These are phyloP conservation scores for Leucocoprinus sp. DNA, from an alignment of 768 basidiomycete species.

Conservation along the genomic window DNA sequence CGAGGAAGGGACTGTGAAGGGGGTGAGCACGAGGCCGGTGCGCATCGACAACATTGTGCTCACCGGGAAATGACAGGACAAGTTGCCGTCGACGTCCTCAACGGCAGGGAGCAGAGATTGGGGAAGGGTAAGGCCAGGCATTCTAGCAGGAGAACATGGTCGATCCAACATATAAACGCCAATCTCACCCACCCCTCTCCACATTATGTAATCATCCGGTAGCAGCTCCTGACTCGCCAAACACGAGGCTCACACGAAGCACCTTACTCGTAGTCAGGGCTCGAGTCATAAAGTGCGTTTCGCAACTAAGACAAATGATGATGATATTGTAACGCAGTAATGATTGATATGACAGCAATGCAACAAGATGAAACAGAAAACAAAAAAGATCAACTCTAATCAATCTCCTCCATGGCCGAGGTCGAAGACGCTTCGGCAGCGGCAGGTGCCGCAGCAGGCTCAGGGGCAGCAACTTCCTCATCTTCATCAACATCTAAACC, in stretches of 20 bases:
- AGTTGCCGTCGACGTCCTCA: slow-evolving; percentile 9
- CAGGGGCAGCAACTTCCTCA: slow-evolving; percentile 35
- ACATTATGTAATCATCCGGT: slow-evolving; percentile 1
- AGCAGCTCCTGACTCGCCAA: not conserved
- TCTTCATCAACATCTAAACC: slow-evolving; percentile 88
- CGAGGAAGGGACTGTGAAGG: slow-evolving; percentile 17
- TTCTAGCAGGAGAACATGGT: slow-evolving; percentile 34
- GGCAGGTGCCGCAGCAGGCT: slow-evolving; percentile 38
- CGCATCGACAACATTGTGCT: not conserved
- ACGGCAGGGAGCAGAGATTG: slow-evolving; percentile 14
- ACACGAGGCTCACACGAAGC: slow-evolving; percentile 12
- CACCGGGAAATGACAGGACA: too few species aligned
- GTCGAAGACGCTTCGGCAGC: slow-evolving; percentile 53
- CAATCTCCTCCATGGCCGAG: slow-evolving; percentile 97
- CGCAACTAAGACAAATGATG: slow-evolving; percentile 6
- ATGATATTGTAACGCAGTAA: slow-evolving; percentile 12
- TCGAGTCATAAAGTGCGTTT: too few species aligned
- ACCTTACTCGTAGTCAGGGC: too few species aligned
- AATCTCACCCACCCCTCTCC: slow-evolving; percentile 4
- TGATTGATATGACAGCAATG: slow-evolving; percentile 21
- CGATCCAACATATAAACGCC: slow-evolving; percentile 23
- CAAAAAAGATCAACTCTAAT: slow-evolving; percentile 34
- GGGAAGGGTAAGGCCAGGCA: slow-evolving; percentile 20
- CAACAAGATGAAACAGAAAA: slow-evolving; percentile 19
- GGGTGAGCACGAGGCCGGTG: not conserved